Evolutionary conservation across 805 yeast species (phyloP), one percentile per base, ranked within the genome.

Genomic region (Ogataea pignaliae): DNA sequence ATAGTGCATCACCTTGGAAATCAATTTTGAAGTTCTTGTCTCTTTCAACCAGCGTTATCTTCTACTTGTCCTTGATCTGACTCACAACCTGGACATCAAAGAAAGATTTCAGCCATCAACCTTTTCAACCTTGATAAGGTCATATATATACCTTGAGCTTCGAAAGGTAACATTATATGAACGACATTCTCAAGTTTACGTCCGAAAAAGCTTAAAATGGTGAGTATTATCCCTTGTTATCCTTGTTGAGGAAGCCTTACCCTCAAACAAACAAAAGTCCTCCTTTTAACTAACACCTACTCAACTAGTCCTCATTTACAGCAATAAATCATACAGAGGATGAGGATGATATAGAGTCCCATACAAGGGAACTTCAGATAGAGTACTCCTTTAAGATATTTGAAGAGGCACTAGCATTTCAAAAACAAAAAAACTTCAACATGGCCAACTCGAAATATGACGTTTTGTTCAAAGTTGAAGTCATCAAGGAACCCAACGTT

Each of bases 301-400:
- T 10, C 15, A 12, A 18, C 48, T 46, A 71, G 83, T 83, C 90
- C 17, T 69, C 81, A 2, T 90, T 91, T 61, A 73, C 82, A 29
- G 95, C 98, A 2, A 72, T 90, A 36, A 91, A 91, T 56, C 66
- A 83, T 37, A 76, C 76, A 34, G 91, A 85, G 44, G 95, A 86
- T 57, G 87, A 85, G 40, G 69, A 78, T 31, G 91, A 87, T 50
- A 85, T 83, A 30, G 96, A 90, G 51, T 91, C 88, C 51, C 96
- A 89, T 56, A 85, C 97, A 1, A 71, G 96, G 39, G 99, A 93
- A 60, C 69, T 91, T 18, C 97, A 91, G 65, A 75, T 82, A 16
- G 98, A 93, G 61, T 86, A 85, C 57, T 93, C 96, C 3, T 83
- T 85, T 60, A 79, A 78, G 52, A 65, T 81, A 11, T 88, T 85